Evolutionary conservation across 164 flowering plant genomes (phyloP), one percentile per base, ranked within the genome.

Genomic region (Magnolia kwangsiensis): DNA sequence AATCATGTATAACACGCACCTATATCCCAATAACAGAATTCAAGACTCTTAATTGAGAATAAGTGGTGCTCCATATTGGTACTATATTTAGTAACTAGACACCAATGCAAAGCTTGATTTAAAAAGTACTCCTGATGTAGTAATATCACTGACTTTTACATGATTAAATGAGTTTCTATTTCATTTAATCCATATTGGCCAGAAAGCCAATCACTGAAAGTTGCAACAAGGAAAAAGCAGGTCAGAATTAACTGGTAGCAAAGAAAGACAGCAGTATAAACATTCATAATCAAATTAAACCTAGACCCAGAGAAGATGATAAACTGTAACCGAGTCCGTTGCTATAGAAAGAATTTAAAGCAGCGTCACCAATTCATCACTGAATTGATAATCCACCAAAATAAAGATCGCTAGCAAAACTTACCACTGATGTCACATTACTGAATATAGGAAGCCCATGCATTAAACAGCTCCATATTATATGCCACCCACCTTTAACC

Each of bases 371-470:
- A 55, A 11, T 55, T 55, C 61, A 55, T 11, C 13, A 55, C 61
- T 63, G 10, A 37, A 68, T 58, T 5, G 19, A 76, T 61, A 55
- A 20, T 29, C n/a, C 50, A 21, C 16, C 19, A 51, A 69, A 16
- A 27, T 18, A 66, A 29, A 45, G 37, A 9, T 55, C 13, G 37
- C 37, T 6, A 7, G 61, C 37, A 74, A 69, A 81, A 88, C 96
- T 91, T 88, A 96, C 99, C 81, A 94, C 82, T 50, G 86, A 31
- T 31, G 88, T 72, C 59, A 88, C 81, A 79, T 88, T 90, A 73
- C 94, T 87, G 81, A 96, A 90, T 19, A 84, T 80, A 58, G 99
- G 95, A 58, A 96, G 84, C 72, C 88, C 88, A 68, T 89, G 97
- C 74, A 91, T 81, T 55, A 96, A 81, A 78, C 76, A 80, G 80